Base-by-base conservation (phyloP, 208 protist species). In the Naegleria lovaniensis region DNA sequence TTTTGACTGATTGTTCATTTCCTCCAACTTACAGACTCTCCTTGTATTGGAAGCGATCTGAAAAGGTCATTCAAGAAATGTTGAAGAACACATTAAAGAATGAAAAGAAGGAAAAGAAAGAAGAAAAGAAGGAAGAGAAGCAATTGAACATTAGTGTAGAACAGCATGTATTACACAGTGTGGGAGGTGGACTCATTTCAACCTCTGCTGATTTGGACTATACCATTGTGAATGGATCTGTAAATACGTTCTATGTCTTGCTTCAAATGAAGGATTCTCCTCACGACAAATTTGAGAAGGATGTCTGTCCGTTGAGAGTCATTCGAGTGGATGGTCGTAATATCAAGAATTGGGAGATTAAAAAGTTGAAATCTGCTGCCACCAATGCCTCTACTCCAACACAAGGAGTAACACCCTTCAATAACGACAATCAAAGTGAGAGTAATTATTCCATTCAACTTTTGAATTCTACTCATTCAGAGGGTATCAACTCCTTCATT, bases 261-360 rank as follows among this genome's bases (percentile, higher is more conserved):
- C 22, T 85, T 5, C 67, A 79, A 79, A 36, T 36, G 6, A 79
- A 79, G 25, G 41, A 40, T 5, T 36, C 36, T 29, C n/a, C n/a
- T 22, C 9, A 85, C 5, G 38, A 85, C 2, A 79, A 79, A 9
- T 79, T 79, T 29, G 79, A 5, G 22, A 85, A 85, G 36, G n/a
- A 85, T 25, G 25, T 25, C 1, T 79, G 67, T 79, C 67, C 67
- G 36, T 43, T 85, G 9, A 39, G 79, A 43, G 22, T 85, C 41
- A 9, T 85, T 16, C 7, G 36, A 2, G 79, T 85, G 38, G 79
- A 85, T n/a, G 79, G 79, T 25, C 38, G 79, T 25, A 85, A 85
- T 25, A 85, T 85, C 41, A 85, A 85, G 36, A 39, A 85, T 36
- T 85, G 79, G 79, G 79, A 85, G 22, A 43, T 85, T 39, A 85